A percentile compares a stretch with the other conserved stretches of the same genome.
phyloP scores from a whole-genome alignment of 2,329 filamentous ascomycete genomes.

The Elsinoe fawcettii region DNA sequence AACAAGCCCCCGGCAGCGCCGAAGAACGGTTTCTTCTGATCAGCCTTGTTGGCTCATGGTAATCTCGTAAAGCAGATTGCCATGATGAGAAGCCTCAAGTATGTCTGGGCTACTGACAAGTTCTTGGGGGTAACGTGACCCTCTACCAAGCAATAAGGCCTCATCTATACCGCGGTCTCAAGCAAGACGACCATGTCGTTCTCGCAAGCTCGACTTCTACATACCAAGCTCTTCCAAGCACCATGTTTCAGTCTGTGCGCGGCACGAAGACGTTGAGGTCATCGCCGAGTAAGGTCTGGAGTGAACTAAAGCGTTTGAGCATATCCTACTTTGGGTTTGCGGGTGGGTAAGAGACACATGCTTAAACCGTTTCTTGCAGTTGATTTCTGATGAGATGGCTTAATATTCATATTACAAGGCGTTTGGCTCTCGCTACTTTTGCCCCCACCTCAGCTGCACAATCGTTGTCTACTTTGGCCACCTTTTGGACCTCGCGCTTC shows the following conservation, averaged over 20 bases:
- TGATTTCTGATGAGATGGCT: slow-evolving; percentile 4
- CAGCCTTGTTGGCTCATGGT: not conserved
- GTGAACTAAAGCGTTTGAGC: slow-evolving; percentile 1
- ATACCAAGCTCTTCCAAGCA: not conserved
- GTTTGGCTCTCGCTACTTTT: slow-evolving; percentile 5
- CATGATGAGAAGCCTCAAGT: too few species aligned
- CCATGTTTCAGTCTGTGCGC: not conserved
- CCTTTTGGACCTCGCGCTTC: not conserved
- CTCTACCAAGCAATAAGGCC: too few species aligned
- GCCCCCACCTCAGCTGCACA: not conserved
- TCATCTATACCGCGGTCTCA: too few species aligned
- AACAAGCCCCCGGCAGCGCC: not conserved
- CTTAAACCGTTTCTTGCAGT: slow-evolving; percentile 1
- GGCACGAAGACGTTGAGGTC: not conserved
- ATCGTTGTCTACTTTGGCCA: not conserved
- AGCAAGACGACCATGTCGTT: too few species aligned
- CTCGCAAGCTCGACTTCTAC: not conserved
- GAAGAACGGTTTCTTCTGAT: not conserved
- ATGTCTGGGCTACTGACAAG: too few species aligned
- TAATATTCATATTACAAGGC: slow-evolving; percentile 13
- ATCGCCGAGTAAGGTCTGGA: not conserved
- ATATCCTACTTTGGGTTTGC: slow-evolving; percentile 3
- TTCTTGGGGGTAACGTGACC: too few species aligned
- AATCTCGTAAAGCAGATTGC: not conserved
- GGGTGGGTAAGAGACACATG: not conserved